A percentile compares a stretch with the other conserved stretches of the same genome.
Conservation (phyloP, 768 basidiomycete genomes). For the Suillus ampliporus region DNA sequence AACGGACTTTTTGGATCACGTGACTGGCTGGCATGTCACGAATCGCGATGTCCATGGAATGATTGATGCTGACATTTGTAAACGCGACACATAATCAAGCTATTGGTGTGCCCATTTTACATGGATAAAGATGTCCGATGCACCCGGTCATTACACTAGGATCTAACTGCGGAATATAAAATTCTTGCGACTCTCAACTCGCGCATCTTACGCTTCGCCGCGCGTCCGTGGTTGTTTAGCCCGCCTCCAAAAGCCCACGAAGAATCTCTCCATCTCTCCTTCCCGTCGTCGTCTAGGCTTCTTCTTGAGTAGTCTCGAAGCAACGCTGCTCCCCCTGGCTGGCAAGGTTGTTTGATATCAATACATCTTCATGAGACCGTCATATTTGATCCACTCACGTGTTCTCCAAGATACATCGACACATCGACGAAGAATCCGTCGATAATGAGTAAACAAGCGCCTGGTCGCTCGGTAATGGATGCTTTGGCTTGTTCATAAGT, state of each 20-base stretch:
- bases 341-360: background rate
- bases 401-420: conserved; percentile 64
- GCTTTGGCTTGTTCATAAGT: conserved; percentile 38
- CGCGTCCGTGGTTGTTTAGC: conserved; percentile 73
- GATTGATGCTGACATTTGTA: background rate
- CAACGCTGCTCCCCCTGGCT: conserved; percentile 69
- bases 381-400: conserved; percentile 53
- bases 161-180: background rate
- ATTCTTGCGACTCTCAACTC: conserved; percentile 51
- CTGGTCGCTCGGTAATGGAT: conserved; percentile 37
- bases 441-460: conserved; percentile 58
- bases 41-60: background rate
- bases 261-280: conserved; percentile 46
- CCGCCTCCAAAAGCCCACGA: conserved; percentile 74
- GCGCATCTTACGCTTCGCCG: conserved; percentile 54
- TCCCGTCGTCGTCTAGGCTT: conserved; percentile 9
- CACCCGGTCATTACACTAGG: background rate
- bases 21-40: conserved; percentile 21
- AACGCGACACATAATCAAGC: background rate
- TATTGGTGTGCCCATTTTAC: background rate
- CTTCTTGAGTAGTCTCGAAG: conserved; percentile 54
- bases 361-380: background rate
- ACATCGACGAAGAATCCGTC: conserved; percentile 68
- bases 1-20: conserved; percentile 31
- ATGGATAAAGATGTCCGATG: background rate